Base-by-base conservation (phyloP, 768 basidiomycete genomes). In the Panaeolus cyanescens region DNA sequence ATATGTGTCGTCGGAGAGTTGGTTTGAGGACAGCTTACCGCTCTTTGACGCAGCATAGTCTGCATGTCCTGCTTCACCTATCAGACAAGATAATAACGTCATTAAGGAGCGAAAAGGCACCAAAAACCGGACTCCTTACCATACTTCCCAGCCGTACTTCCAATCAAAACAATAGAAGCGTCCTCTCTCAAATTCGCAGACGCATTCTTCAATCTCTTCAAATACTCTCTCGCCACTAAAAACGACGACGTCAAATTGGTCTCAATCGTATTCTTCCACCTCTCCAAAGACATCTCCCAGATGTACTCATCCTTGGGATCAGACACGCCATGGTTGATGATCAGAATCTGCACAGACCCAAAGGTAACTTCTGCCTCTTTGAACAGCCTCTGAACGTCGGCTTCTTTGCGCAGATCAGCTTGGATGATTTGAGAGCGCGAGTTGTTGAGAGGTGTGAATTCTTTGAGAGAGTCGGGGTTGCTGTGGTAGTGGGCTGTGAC, bases 401-500 rank as follows among this genome's bases (percentile, higher is more conserved):
- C 69, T 69, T 92, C 91, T 10, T 76, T 70, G 15, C 80, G 73
- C n/a, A 93, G 80, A 62, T 92, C 78, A 1, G 86, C 88, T 65
- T 86, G 83, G 15, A 83, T 71, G 1, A 74, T 70, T 34, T 77
- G 75, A 3, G 79, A 61, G 15, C 71, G 72, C 6, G 67, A 57
- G 4, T 74, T 56, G 9, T 75, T 75, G 61, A 78, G 82, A 54
- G 74, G 69, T 31, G 68, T 68, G 7, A 89, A 74, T 1, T 75
- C 69, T 4, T 78, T 71, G 22, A 89, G 71, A 0, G 83, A 69
- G 1, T 68, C 66, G 17, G 71, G 64, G 55, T 82, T 86, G 7
- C 83, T 79, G 70, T 89, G 86, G 71, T 87, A 92, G 68, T 91
- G 88, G 0, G 89, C 89, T 0, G 88, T 86, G 9, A 92, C 89